phyloP scores from a whole-genome alignment of 1,284 basidiomycete genomes.

The Ganoderma sp. region DNA sequence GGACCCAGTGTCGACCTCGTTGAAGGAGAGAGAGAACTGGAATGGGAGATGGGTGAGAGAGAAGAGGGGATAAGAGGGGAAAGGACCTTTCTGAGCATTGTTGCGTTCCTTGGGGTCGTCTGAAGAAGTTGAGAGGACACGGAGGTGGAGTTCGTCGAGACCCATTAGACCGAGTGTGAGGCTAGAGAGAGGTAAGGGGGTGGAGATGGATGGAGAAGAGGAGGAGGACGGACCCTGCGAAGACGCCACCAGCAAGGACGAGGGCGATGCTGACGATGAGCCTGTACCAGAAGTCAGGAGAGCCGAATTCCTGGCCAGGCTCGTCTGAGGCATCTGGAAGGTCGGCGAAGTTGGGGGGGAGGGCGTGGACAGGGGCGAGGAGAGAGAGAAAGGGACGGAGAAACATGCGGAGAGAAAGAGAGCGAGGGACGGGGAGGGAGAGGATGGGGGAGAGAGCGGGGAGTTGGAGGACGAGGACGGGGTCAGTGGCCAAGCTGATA shows the following conservation, averaged over 20 bases:
- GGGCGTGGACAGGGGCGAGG: slow-evolving; percentile 3
- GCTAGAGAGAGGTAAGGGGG: slow-evolving; percentile 40
- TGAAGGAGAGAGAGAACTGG: slow-evolving; percentile 80
- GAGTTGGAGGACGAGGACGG: background rate
- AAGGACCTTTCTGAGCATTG: slow-evolving; percentile 75
- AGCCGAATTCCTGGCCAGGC: slow-evolving; percentile 44
- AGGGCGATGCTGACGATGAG: slow-evolving; percentile 67
- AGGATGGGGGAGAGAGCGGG: slow-evolving; percentile 2
- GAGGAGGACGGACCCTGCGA: slow-evolving; percentile 72
- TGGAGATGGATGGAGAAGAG: background rate
- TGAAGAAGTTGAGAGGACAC: slow-evolving; percentile 84
- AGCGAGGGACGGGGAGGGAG: background rate
- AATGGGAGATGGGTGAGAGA: background rate
- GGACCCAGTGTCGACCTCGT: slow-evolving; percentile 92
- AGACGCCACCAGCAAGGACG: slow-evolving; percentile 82
- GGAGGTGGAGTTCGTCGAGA: slow-evolving; percentile 90
- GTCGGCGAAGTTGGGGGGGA: background rate
- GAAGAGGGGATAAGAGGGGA: background rate
- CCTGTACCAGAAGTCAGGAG: slow-evolving; percentile 71
- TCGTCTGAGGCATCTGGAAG: slow-evolving; percentile 13
- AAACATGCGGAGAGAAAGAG: slow-evolving; percentile 8
- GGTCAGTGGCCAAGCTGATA: too few species aligned
- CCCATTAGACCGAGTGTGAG: slow-evolving; percentile 95
- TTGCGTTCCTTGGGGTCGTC: slow-evolving; percentile 69
- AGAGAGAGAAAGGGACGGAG: slow-evolving; percentile 23